phyloP scores from a whole-genome alignment of 192 early-diverging fungal genomes.

The Backusella luteola region DNA sequence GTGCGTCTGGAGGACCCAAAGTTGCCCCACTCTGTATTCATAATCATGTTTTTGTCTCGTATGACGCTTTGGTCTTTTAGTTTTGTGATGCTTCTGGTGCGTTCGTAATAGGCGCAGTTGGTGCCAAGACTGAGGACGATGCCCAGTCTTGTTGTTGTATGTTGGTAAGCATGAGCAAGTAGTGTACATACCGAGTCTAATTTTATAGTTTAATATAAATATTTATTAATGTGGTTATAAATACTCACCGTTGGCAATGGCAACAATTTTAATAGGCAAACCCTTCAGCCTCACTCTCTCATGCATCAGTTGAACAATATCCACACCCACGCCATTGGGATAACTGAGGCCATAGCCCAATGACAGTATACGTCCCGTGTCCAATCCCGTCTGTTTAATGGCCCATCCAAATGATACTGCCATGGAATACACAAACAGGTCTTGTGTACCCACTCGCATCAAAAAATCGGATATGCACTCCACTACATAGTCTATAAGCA shows the following conservation, averaged over 20 bases:
- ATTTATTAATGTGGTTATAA: constrained; percentile 38
- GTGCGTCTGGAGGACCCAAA: constrained; percentile 69
- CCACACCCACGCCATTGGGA: constrained; percentile 74
- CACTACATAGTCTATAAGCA: constrained; percentile 84
- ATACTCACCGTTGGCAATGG: constrained; percentile 38
- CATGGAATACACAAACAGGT: constrained; percentile 41
- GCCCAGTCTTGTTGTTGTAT: constrained; percentile 75
- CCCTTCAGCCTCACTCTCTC: constrained; percentile 66
- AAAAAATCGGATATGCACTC: constrained; percentile 44
- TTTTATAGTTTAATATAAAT: background rate
- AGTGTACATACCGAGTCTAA: constrained; percentile 92
- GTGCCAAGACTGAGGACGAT: constrained; percentile 93
- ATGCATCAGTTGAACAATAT: constrained; percentile 81
- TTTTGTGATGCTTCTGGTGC: constrained; percentile 40
- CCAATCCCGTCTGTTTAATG: constrained; percentile 72
- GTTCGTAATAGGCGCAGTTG: constrained; percentile 79
- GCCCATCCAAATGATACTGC: constrained; percentile 94
- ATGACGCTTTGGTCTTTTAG: constrained; percentile 13
- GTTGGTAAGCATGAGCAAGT: constrained; percentile 79
- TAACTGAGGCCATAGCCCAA: constrained; percentile 82
- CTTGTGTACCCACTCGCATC: constrained; percentile 46
- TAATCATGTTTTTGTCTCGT: constrained; percentile 65
- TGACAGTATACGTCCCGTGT: constrained; percentile 56
- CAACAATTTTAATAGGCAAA: constrained; percentile 62
- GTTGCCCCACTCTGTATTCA: constrained; percentile 95